phyloP scores from a whole-genome alignment of 2,329 filamentous ascomycete genomes.

The Passalora sequoiae region DNA sequence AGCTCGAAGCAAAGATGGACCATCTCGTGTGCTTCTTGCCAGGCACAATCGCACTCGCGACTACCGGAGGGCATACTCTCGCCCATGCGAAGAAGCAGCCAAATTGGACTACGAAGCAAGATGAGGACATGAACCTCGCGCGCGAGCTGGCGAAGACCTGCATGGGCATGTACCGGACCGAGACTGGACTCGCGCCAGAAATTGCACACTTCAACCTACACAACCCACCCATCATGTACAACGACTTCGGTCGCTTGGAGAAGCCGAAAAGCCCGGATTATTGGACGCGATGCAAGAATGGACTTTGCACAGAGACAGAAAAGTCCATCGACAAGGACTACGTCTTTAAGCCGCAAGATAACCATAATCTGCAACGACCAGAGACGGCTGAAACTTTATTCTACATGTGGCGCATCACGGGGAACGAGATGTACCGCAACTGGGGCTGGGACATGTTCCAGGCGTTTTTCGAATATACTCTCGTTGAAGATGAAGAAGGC shows the following conservation, averaged over 20 bases:
- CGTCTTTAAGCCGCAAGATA: conserved; percentile 71
- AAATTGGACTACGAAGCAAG: conserved; percentile 69
- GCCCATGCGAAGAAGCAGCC: conserved; percentile 66
- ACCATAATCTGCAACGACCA: conserved; percentile 88
- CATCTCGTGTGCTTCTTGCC: conserved; percentile 97
- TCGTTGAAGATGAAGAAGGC: conserved; percentile 69
- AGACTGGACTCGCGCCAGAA: conserved; percentile 87
- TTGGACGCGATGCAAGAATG: conserved; percentile 24
- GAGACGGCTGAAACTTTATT: conserved; percentile 96
- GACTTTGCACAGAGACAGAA: conserved; percentile 43
- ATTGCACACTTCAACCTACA: conserved; percentile 85
- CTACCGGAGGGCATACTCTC: conserved; percentile 72
- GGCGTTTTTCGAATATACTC: conserved; percentile 79
- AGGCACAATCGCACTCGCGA: conserved; percentile 85
- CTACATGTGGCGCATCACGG: conserved; percentile 98
- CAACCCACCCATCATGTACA: conserved; percentile 60
- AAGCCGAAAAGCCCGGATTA: conserved; percentile 48
- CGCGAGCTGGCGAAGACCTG: conserved; percentile 92
- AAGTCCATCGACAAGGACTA: conserved; percentile 69
- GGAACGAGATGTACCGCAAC: conserved; percentile 78
- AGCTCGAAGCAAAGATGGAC: conserved; percentile 87
- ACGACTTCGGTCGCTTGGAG: conserved; percentile 44
- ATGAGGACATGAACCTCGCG: conserved; percentile 81
- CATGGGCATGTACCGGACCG: conserved; percentile 96
- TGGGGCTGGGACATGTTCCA: conserved; percentile 99